phyloP scores from a whole-genome alignment of 2,329 filamentous ascomycete species.

The Penicillium sp. region DNA sequence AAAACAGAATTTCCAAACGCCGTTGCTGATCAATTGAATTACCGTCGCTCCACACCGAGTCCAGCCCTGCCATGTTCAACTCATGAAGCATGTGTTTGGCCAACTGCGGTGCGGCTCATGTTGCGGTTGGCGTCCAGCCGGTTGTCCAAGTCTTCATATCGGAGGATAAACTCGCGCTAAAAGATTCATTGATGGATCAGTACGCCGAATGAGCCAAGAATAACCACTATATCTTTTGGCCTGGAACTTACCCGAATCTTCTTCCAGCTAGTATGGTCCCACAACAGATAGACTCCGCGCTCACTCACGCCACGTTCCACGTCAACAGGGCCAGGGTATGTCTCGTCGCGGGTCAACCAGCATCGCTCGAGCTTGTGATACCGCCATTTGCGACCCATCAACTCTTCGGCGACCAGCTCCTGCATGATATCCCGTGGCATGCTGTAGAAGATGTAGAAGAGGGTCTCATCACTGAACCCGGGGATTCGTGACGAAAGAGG shows the following conservation, averaged over 20 bases:
- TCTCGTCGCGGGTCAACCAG: constrained; percentile 54
- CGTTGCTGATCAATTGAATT: constrained; percentile 32
- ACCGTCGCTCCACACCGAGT: constrained; percentile 11
- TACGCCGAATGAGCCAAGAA: not conserved
- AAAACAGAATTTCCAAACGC: constrained; percentile 35
- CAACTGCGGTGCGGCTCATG: constrained; percentile 35
- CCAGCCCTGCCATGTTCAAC: constrained; percentile 11
- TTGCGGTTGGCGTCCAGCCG: constrained; percentile 44
- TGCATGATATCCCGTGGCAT: constrained; percentile 67
- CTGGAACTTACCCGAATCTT: constrained; percentile 47
- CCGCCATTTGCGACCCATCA: constrained; percentile 57
- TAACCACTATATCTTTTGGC: too few species aligned
- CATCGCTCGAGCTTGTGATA: constrained; percentile 56
- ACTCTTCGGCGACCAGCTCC: constrained; percentile 65
- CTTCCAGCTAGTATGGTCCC: constrained; percentile 54
- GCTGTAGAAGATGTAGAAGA: constrained; percentile 71
- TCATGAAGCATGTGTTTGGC: constrained; percentile 43
- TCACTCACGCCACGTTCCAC: constrained; percentile 52
- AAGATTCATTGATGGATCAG: constrained; percentile 16
- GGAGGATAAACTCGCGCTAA: constrained; percentile 52
- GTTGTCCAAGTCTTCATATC: constrained; percentile 54
- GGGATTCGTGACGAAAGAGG: constrained; percentile 60
- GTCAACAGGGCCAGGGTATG: constrained; percentile 50
- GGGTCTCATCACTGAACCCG: constrained; percentile 64
- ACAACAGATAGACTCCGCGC: constrained; percentile 54